Evolutionary conservation across 2,329 filamentous ascomycete species (phyloP), one percentile per base, ranked within the genome.

Genomic region (Pseudogymnoascus sp.): DNA sequence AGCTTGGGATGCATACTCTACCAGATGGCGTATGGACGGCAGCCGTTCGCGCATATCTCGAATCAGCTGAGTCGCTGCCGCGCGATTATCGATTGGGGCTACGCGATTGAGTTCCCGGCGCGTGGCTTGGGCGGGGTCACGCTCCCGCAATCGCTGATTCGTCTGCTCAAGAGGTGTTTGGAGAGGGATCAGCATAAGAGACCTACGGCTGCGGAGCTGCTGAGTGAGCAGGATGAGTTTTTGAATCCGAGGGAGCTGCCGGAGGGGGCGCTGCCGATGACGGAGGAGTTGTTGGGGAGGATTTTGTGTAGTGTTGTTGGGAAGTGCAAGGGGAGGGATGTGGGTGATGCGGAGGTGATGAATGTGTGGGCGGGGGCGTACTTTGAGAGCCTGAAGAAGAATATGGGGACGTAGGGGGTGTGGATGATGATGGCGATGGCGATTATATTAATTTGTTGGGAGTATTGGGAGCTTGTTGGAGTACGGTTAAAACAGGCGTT

Each of bases 21-120:
- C 77, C 93, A 97, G 73, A 95, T 99, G 90, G 90, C 93, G 0
- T 99, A 99, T 72, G 94, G 94, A n/a, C 83, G 88, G n/a, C 89
- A 91, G 3, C 94, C 94, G 0, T 99, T 99, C 71, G 92, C 88
- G 12, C 92, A 97, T 72, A 95, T 99, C 68, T 80, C 85, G 63
- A 94, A 93, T 75, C 90, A 88, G 71, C 90, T 96, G 78, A 86
- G 90, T 38, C 87, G 91, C 22, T 94, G 95, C 73, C 87, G 91
- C 74, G 90, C 90, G 64, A 94, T 95, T 71, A 90, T 92, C 67
- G 90, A 93, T 74, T 90, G 85, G 75, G 82, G 86, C 62, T 85
- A 92, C 73, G 74, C 76, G 5, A 90, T 95, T 70, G 84, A 90
- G 62, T 94, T 87, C 69, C 88, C 88, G 0, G 80, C 85, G 1